Evolutionary conservation across 306 rosid genomes (phyloP).

Genomic region (Vicia villosa): DNA sequence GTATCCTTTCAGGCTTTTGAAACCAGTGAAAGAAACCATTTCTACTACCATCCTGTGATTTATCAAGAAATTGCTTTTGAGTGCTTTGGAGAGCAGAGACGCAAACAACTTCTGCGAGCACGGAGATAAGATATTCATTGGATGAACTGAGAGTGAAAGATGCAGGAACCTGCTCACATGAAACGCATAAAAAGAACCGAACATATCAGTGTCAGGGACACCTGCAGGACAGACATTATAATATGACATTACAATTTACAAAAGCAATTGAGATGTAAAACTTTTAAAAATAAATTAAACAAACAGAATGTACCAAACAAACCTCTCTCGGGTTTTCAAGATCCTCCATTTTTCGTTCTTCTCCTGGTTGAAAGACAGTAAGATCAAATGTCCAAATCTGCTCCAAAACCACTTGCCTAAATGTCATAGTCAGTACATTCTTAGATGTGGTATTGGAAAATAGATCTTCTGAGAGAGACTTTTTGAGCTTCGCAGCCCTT

Average conservation of each 20-base stretch:
- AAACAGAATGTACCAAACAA: constrained; percentile 41
- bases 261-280: constrained; percentile 31
- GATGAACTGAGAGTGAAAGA: constrained; percentile 72
- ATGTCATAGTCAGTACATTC: constrained; percentile 83
- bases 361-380: constrained; percentile 67
- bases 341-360: constrained; percentile 78
- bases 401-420: constrained; percentile 88
- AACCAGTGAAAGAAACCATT: constrained; percentile 64
- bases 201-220: constrained; percentile 84
- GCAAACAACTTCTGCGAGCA: constrained; percentile 84
- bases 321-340: constrained; percentile 90
- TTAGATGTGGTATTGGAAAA: constrained; percentile 52
- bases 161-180: constrained; percentile 83
- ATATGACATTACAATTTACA: constrained; percentile 60
- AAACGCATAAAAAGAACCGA: constrained; percentile 92
- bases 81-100: constrained; percentile 70
- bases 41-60: constrained; percentile 45
- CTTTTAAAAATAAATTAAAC: constrained; percentile 8
- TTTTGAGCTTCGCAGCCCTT: constrained; percentile 72
- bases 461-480: constrained; percentile 59
- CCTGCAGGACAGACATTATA: constrained; percentile 83
- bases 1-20: constrained; percentile 53
- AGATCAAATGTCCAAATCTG: constrained; percentile 80
- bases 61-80: constrained; percentile 61
- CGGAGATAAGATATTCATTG: constrained; percentile 59